Evolutionary conservation across 805 yeast species (phyloP).

Genomic region (Metschnikowia dekortorum): DNA sequence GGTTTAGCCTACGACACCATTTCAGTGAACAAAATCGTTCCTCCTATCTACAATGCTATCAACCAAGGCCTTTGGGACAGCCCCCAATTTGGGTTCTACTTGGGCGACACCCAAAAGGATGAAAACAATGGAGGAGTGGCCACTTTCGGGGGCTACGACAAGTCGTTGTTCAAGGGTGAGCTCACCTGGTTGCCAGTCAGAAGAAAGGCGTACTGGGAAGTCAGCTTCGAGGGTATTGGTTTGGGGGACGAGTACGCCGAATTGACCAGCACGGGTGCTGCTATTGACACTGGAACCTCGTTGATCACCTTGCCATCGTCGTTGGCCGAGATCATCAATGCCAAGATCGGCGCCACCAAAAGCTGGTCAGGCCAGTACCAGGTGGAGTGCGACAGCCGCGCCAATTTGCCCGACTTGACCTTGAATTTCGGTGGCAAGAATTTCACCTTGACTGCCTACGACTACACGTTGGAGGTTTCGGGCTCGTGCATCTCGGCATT

Average conservation of each 20-base stretch:
- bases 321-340: conserved; percentile 89
- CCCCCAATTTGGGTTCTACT: conserved; percentile 83
- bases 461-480: conserved; percentile 89
- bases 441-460: conserved; percentile 85
- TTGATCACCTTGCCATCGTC: conserved; percentile 92
- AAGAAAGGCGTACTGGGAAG: conserved; percentile 99
- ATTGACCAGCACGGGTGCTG: conserved; percentile 85
- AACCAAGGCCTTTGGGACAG: conserved; percentile 75
- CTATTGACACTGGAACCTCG: conserved; percentile 98
- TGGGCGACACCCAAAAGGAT: conserved; percentile 70
- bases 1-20: conserved; percentile 94
- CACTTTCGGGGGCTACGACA: conserved; percentile 92
- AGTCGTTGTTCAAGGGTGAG: conserved; percentile 70
- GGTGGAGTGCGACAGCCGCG: conserved; percentile 85
- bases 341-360: conserved; percentile 96
- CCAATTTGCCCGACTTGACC: conserved; percentile 82
- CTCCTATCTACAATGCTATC: conserved; percentile 91
- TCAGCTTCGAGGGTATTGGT: conserved; percentile 82
- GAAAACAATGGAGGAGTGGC: conserved; percentile 82
- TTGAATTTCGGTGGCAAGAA: conserved; percentile 86
- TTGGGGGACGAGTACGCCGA: conserved; percentile 90
- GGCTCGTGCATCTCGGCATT: conserved; percentile 96
- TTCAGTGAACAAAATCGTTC: conserved; percentile 83
- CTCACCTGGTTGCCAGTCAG: conserved; percentile 96
- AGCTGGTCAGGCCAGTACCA: conserved; percentile 97